Base-by-base conservation (phyloP, 208 protist genomes). In the Crithidia thermophila region DNA sequence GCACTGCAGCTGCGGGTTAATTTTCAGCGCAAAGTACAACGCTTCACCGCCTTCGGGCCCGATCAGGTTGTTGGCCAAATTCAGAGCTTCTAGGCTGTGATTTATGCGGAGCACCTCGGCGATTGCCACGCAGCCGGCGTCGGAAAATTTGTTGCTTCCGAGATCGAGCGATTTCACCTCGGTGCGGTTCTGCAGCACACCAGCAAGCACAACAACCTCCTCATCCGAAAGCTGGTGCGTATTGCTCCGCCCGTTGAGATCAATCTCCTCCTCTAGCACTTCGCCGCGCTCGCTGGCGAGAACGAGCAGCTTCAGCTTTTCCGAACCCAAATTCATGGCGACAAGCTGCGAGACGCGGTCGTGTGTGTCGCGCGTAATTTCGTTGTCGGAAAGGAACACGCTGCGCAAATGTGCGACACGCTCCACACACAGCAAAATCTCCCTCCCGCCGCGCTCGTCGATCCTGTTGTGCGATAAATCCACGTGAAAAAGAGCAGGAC, bases 91-190 rank as follows among this genome's bases (percentile, higher is more conserved):
- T 40, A 97, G 71, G 6, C 51, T 81, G 57, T 91, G 79, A 67
- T 93, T 94, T 20, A 73, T 58, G 5, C 84, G 83, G n/a, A 97
- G 82, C 43, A 93, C 84, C 51, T 83, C 82, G n/a, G 85, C 89
- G 40, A 97, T 56, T 28, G 84, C 80, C 39, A 76, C 66, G 66
- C 88, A 94, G 25, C 89, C 92, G 23, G 61, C 62, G 56, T 94
- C 84, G 27, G 77, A 83, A 47, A 97, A 83, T 16, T 39, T 55
- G 73, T 97, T 97, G 79, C 80, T 83, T 21, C 81, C 73, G 23
- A 97, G 77, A 62, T 95, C 83, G 63, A 94, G 33, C 23, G 75
- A 67, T 36, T 67, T 75, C 31, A 97, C 68, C 13, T 77, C 61
- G 21, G 47, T 83, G 49, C 72, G 75, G 36, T 81, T 50, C 11